Conservation (phyloP, 2,329 filamentous ascomycete species). For the Daldinia eschscholtzii region DNA sequence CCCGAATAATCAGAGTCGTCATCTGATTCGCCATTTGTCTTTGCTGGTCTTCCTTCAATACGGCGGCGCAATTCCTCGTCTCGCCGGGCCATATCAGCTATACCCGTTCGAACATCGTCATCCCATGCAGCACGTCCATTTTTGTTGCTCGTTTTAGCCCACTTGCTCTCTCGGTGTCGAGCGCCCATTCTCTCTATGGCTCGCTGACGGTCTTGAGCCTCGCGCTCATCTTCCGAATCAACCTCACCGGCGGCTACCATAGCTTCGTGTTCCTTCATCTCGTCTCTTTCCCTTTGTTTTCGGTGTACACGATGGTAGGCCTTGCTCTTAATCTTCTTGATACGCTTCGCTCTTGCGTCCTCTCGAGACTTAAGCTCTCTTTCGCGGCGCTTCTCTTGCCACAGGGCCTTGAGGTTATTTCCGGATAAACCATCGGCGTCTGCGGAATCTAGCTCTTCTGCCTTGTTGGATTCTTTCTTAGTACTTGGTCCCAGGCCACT, state of each 20-base stretch:
- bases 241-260: conserved; percentile 70
- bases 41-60: conserved; percentile 75
- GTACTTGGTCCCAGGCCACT: conserved; percentile 77
- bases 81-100: conserved; percentile 83
- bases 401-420: conserved; percentile 78
- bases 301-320: conserved; percentile 92
- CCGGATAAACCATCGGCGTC: conserved; percentile 79
- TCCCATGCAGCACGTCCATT: conserved; percentile 88
- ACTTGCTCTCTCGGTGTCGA: conserved; percentile 89
- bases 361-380: conserved; percentile 90
- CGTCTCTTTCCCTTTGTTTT: conserved; percentile 72
- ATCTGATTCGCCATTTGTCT: conserved; percentile 53
- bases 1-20: conserved; percentile 68
- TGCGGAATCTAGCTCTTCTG: conserved; percentile 75
- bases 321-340: conserved; percentile 99
- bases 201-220: conserved; percentile 76
- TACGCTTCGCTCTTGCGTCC: conserved; percentile 86
- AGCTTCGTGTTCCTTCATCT: conserved; percentile 65
- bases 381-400: conserved; percentile 80
- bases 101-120: conserved; percentile 81
- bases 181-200: conserved; percentile 88
- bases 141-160: conserved; percentile 87
- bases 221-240: conserved; percentile 74
- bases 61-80: conserved; percentile 85
- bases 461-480: conserved; percentile 68